phyloP scores from a whole-genome alignment of 257 asterid genomes.

The Linaria vulgaris region DNA sequence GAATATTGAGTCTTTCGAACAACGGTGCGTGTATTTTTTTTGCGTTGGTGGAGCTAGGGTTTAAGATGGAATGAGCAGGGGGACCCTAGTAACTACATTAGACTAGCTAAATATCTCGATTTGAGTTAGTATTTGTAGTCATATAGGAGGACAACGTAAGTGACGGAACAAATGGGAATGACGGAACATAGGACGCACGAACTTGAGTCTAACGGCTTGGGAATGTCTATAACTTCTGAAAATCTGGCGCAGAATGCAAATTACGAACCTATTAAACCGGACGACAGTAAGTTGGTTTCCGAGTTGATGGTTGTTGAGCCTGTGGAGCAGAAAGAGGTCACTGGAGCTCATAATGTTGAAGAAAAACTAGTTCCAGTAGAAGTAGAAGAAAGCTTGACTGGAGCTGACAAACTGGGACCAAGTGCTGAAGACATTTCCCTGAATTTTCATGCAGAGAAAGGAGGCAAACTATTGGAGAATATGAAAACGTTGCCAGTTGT shows the following conservation, averaged over 20 bases:
- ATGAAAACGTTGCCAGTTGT: conserved; percentile 26
- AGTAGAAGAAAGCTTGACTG: conserved; percentile 24
- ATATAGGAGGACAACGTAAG: conserved; percentile 22
- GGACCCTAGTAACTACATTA: conserved; percentile 15
- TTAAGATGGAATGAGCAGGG: conserved; percentile 14
- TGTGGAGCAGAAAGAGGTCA: conserved; percentile 36
- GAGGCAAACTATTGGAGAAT: conserved; percentile 33
- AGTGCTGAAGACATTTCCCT: conserved; percentile 22
- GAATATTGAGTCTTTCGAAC: conserved; percentile 14
- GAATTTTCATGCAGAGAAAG: conserved; percentile 23
- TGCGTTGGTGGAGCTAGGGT: conserved; percentile 14
- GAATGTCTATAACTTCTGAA: conserved; percentile 26
- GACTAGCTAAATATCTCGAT: conserved; percentile 3
- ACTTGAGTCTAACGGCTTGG: conserved; percentile 27
- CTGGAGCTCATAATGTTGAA: conserved; percentile 34
- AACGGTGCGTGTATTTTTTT: neutral
- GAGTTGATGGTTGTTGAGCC: conserved; percentile 25
- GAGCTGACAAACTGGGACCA: conserved; percentile 22
- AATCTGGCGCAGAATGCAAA: conserved; percentile 24
- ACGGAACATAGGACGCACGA: conserved; percentile 29
- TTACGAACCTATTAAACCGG: conserved; percentile 23
- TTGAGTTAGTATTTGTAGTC: conserved; percentile 18
- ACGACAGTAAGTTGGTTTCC: conserved; percentile 18
- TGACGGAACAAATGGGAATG: conserved; percentile 25
- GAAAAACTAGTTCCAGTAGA: conserved; percentile 19